Base-by-base conservation (phyloP, 1,139 yeast genomes). In the Geotrichum fermentans region DNA sequence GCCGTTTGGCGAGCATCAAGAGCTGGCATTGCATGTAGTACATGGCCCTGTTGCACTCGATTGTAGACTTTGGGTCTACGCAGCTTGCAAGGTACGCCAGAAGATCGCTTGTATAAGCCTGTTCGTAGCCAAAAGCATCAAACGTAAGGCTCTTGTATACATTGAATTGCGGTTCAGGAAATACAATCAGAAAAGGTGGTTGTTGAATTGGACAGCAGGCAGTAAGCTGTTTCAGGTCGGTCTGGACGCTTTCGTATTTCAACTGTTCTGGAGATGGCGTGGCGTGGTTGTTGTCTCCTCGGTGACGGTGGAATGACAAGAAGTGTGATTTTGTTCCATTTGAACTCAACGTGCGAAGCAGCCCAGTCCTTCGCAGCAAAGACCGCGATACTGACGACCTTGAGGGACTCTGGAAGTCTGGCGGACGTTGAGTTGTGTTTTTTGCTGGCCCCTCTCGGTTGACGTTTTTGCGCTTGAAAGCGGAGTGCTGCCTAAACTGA, bases 51-150 rank as follows among this genome's bases (percentile, higher is more conserved):
- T 16, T 43, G 29, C 36, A 26, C 20, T 43, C 47, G 5, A 43
- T 37, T 11, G 30, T 24, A 14, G 46, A 37, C 14, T 13, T 22
- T 21, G 46, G 26, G 16, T 43, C 46, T 8, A 43, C 10, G 14
- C 5, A 16, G 10, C n/a, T n/a, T 8, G 37, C n/a, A 14, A 43
- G 30, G 34, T 35, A 43, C 13, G 24, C 34, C 18, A 34, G 46
- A 11, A 43, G 33, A n/a, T 32, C 18, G 22, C 10, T 34, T 21
- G 38, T 24, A 17, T 43, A 43, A 17, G 10, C 35, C 33, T 34
- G 37, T 26, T 43, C 46, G 34, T 43, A 43, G 14, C 40, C 34
- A 7, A 43, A 16, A 13, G 46, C 24, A 24, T 43, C 46, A 16
- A 22, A 43, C 10, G 46, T 33, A 26, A 21, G 22, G n/a, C 32